Evolutionary conservation across 345 rosid genomes (phyloP), one percentile per base, ranked within the genome.

Genomic region (Luvunga scandens): DNA sequence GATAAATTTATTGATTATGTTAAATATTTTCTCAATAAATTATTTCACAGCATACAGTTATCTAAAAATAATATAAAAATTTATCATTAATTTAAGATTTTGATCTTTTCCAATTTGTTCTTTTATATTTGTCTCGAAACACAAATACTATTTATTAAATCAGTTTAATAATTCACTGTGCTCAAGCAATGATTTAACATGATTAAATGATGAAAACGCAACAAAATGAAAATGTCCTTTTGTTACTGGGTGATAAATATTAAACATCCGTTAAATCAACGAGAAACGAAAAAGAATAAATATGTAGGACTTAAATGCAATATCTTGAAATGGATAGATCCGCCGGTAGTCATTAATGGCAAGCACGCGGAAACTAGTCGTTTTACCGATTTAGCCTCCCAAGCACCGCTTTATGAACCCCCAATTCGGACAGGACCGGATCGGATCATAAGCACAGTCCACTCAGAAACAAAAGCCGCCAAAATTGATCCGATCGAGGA

Each of bases 281-380:
- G 6, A 6, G 6, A 27, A 61, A 8, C 0, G 4, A 72, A 61
- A 81, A 42, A 33, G 25, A 57, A 57, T 18, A 31, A 76, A 59
- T 78, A 60, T 1, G 2, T 64, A 74, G 84, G 79, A 72, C 62
- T 30, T 57, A 22, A 77, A 31, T 81, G 81, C 42, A 86, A 85
- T 61, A 45, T 53, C 50, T 64, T 36, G 61, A 73, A 71, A 71
- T 66, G 66, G 66, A 63, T 77, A 79, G 86, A 77, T 73, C 81
- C 60, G 69, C 84, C 86, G 75, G 84, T 66, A 85, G n/a, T 84
- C 90, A 90, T 84, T 80, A 83, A 82, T 84, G 90, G 91, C 70
- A 59, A 67, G 64, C 86, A 87, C 86, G 88, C 88, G 93, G 89
- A 83, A 85, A 85, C 85, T 22, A 78, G 82, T 66, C 78, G 76